These are phyloP conservation scores for Shiraia sp. DNA, from an alignment of 2,329 filamentous ascomycete species.

Conservation along the genomic window DNA sequence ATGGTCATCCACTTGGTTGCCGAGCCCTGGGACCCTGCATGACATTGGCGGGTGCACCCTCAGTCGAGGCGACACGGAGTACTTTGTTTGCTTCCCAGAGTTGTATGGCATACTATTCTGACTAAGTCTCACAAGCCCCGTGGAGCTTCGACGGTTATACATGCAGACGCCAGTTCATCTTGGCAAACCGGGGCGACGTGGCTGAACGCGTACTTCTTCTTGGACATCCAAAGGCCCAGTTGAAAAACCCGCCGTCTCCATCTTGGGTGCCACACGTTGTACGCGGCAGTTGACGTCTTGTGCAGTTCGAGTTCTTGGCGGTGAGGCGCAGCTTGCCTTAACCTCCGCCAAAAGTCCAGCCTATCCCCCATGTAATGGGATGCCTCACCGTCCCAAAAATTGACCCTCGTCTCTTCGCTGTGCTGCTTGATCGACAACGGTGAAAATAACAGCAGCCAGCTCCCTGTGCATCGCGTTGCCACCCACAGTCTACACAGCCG, in stretches of 20 bases:
- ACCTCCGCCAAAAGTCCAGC: conserved; percentile 4
- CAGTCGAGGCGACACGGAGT: background rate
- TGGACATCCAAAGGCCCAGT: conserved; percentile 1
- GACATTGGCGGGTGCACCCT: conserved; percentile 1
- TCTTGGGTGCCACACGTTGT: conserved; percentile 14
- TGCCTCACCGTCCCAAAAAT: conserved; percentile 10
- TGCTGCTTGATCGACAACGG: background rate
- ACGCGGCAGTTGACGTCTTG: conserved; percentile 32
- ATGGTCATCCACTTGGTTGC: conserved; percentile 4
- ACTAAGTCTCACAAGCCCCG: background rate
- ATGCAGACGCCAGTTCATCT: conserved; percentile 1
- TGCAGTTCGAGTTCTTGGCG: conserved; percentile 21
- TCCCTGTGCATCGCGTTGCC: conserved; percentile 1
- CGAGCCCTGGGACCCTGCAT: conserved; percentile 19
- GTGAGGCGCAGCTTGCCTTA: conserved; percentile 21
- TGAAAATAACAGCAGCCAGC: conserved; percentile 8
- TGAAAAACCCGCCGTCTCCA: background rate
- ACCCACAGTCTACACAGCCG: background rate
- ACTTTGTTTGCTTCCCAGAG: background rate
- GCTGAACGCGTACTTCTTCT: conserved; percentile 10
- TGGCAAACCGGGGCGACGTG: conserved; percentile 3
- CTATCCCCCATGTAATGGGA: background rate
- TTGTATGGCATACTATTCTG: background rate
- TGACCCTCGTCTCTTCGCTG: background rate
- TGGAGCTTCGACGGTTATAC: background rate